Evolutionary conservation across 1,284 basidiomycete genomes (phyloP).

Genomic region (Cryptococcus sp.): DNA sequence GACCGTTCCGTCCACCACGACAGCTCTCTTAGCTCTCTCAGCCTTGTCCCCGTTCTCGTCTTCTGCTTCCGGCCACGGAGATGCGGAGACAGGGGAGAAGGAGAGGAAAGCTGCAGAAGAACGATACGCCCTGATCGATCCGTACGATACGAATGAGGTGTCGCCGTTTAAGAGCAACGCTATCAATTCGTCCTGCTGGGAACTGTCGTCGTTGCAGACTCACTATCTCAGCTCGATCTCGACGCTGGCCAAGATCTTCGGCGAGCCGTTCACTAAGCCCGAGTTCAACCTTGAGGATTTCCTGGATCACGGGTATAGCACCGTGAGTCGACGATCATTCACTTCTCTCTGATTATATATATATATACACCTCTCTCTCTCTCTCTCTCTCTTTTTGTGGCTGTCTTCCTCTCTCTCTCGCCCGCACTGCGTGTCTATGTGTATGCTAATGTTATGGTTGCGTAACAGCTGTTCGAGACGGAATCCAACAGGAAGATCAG

Average conservation of each 20-base stretch:
- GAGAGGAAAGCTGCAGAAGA: background rate
- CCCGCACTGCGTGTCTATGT: background rate
- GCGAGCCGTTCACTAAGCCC: slow-evolving; percentile 90
- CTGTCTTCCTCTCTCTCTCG: background rate
- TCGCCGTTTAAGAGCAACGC: slow-evolving; percentile 80
- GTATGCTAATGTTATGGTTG: no score
- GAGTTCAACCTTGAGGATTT: slow-evolving; percentile 93
- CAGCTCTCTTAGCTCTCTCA: background rate
- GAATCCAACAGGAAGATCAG: slow-evolving; percentile 79
- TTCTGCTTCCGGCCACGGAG: background rate
- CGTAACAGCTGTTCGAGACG: slow-evolving; percentile 75
- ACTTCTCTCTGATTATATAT: background rate
- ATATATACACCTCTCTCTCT: background rate
- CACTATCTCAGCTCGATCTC: slow-evolving; percentile 87
- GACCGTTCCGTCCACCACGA: background rate
- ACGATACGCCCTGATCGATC: slow-evolving; percentile 59
- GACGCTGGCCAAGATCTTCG: slow-evolving; percentile 81
- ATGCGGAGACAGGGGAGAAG: background rate
- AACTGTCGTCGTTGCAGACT: slow-evolving; percentile 73
- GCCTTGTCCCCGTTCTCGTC: slow-evolving; percentile 2
- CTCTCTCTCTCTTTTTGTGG: background rate
- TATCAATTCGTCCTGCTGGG: slow-evolving; percentile 87
- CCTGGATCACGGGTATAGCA: slow-evolving; percentile 90
- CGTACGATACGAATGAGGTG: slow-evolving; percentile 67
- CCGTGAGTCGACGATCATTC: slow-evolving; percentile 60